Conservation (phyloP, 306 rosid species). For the Echinosophora koreensis region DNA sequence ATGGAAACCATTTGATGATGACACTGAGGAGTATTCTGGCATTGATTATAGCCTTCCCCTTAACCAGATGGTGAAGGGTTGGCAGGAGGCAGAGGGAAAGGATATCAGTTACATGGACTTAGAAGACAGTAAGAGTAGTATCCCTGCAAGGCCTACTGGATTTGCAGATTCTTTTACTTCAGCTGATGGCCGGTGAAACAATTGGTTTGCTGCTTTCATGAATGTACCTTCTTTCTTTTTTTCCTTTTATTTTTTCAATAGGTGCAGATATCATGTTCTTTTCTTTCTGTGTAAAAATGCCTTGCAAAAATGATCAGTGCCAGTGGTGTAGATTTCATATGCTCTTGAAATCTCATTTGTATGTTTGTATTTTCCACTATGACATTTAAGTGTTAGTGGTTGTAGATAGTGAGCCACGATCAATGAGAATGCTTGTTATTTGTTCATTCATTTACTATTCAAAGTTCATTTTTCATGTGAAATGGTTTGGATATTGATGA, state of each 20-base stretch:
- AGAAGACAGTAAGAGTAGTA: slow-evolving; percentile 93
- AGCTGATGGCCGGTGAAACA: slow-evolving; percentile 86
- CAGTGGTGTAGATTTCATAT: slow-evolving; percentile 55
- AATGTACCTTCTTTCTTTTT: slow-evolving; percentile 21
- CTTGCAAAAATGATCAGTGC: slow-evolving; percentile 46
- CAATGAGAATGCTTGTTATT: slow-evolving; percentile 53
- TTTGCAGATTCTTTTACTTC: slow-evolving; percentile 97
- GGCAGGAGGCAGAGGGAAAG: slow-evolving; percentile 96
- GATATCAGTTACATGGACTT: slow-evolving; percentile 72
- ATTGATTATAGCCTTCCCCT: slow-evolving; percentile 93
- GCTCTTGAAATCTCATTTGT: slow-evolving; percentile 52
- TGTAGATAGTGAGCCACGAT: slow-evolving; percentile 63
- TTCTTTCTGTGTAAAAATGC: slow-evolving; percentile 49
- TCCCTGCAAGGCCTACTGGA: slow-evolving; percentile 94
- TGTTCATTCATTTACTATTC: slow-evolving; percentile 51
- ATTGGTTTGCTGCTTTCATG: slow-evolving; percentile 48
- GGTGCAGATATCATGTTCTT: slow-evolving; percentile 66
- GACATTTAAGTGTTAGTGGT: slow-evolving; percentile 49
- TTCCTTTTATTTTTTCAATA: slow-evolving; percentile 36
- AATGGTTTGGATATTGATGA: slow-evolving; percentile 24
- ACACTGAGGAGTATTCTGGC: slow-evolving; percentile 83
- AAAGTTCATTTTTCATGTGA: slow-evolving; percentile 24
- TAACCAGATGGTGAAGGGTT: slow-evolving; percentile 96
- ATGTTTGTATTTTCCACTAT: slow-evolving; percentile 53
- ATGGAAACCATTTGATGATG: slow-evolving; percentile 90